Percentiles rank a stretch among this genome's conserved stretches.
phyloP scores from a whole-genome alignment of 495 filamentous ascomycete genomes.

The Umbilicaria muhlenbergii region DNA sequence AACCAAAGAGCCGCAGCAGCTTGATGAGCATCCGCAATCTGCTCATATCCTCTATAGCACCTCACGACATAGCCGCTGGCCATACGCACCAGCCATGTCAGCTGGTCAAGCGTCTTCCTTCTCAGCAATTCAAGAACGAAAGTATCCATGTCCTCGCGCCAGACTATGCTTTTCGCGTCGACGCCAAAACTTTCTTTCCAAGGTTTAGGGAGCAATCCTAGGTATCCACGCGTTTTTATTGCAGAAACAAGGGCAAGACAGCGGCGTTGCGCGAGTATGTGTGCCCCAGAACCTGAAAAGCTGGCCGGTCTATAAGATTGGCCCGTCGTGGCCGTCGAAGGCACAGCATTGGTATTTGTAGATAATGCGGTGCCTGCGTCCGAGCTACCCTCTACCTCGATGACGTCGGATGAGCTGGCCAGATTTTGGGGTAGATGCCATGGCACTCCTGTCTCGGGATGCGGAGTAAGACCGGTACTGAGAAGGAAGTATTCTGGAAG shows the following conservation, averaged over 20 bases:
- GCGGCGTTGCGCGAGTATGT: slow-evolving; percentile 3
- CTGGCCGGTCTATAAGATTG: slow-evolving; percentile 5
- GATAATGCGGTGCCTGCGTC: neutral
- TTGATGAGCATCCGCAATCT: slow-evolving; percentile 15
- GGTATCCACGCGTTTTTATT: slow-evolving; percentile 10
- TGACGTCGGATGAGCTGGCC: slow-evolving; percentile 10
- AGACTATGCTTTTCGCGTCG: slow-evolving; percentile 26
- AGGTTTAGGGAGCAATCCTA: slow-evolving; percentile 18
- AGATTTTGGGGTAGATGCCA: slow-evolving; percentile 44
- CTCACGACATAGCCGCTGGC: slow-evolving; percentile 11
- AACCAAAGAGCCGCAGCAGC: slow-evolving; percentile 19
- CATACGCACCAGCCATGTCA: slow-evolving; percentile 16
- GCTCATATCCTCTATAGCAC: slow-evolving; percentile 21
- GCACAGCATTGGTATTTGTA: neutral
- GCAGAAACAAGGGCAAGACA: slow-evolving; percentile 5
- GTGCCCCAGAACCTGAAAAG: slow-evolving; percentile 10
- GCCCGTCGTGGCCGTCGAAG: neutral
- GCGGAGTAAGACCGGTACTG: slow-evolving; percentile 38
- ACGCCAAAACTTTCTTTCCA: slow-evolving; percentile 22
- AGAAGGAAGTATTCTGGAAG: slow-evolving; percentile 52
- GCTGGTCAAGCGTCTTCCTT: slow-evolving; percentile 23
- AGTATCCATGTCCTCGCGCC: slow-evolving; percentile 54
- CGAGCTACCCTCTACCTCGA: neutral
- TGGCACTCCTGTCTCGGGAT: slow-evolving; percentile 36
- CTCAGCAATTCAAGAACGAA: slow-evolving; percentile 40